Conservation (phyloP, 805 yeast species). For the Pichia paraexigua region DNA sequence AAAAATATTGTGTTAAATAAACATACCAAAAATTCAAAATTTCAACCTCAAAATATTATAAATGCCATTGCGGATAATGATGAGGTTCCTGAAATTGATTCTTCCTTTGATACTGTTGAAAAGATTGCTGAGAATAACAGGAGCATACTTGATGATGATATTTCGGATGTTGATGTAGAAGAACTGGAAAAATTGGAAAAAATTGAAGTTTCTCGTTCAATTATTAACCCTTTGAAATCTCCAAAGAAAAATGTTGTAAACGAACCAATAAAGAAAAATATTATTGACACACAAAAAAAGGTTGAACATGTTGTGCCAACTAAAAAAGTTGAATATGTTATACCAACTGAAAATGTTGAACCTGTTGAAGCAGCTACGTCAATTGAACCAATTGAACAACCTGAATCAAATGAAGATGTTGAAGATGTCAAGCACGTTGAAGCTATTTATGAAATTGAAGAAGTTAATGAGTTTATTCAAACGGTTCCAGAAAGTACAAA, state of each 20-base stretch:
- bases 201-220: background rate
- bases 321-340: background rate
- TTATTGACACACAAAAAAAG: background rate
- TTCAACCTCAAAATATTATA: slow-evolving; percentile 11
- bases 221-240: background rate
- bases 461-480: background rate
- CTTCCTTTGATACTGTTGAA: background rate
- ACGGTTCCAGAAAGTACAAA: background rate
- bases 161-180: background rate
- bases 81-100: background rate
- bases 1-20: slow-evolving; percentile 24
- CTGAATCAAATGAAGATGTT: too few relatives aligned
- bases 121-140: background rate
- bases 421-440: background rate
- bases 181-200: background rate
- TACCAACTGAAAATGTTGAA: background rate
- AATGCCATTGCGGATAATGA: slow-evolving; percentile 4
- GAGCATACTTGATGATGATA: background rate
- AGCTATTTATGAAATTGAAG: background rate
- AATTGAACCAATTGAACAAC: background rate
- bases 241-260: background rate
- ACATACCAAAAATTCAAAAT: slow-evolving; percentile 10
- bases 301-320: background rate
- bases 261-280: background rate
- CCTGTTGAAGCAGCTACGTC: background rate